Evolutionary conservation across 2,329 filamentous ascomycete species (phyloP), one percentile per base, ranked within the genome.

Genomic region (Curvularia verruculosa): DNA sequence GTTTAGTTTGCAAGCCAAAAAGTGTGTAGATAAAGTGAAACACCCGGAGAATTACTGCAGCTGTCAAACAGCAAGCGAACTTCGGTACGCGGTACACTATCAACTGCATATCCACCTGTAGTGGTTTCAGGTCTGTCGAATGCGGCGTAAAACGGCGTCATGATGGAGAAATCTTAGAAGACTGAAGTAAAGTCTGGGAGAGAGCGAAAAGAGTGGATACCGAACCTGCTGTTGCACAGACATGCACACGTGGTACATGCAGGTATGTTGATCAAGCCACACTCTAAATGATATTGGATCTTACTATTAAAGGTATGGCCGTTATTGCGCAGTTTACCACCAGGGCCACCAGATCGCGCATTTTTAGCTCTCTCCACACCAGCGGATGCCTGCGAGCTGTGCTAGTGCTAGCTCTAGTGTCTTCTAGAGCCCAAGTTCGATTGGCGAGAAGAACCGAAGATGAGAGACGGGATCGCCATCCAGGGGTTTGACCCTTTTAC

Each of bases 381-480:
- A 48, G 49, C 54, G 55, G 49, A 51, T 37, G 37, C 54, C 52
- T 57, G 23, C 57, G 52, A 57, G 43, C 51, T 44, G 41, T 45
- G 36, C 48, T 53, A 23, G 41, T 36, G 34, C 47, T 46, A 23
- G 44, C 47, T 29, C 18, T 40, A 31, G 40, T 29, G 28, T 23
- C 51, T 26, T 44, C 23, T 10, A 51, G 28, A 45, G 57, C 31
- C 57, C 57, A 37, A 58, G 63, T 65, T 60, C 63, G 66, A 67
- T 67, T 67, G 58, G 61, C 61, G 66, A 67, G 49, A 56, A 55
- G 47, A 50, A 57, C 29, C 43, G 43, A 45, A 46, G 61, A 60
- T 57, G 45, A 57, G 51, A 49, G 51, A 49, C 44, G 53, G 47
- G 60, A 63, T 61, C 59, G 54, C 51, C 60, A 40, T 59, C 52